Base-by-base conservation (phyloP, 192 early-diverging fungal species). In the Geosiphon pyriformis region DNA sequence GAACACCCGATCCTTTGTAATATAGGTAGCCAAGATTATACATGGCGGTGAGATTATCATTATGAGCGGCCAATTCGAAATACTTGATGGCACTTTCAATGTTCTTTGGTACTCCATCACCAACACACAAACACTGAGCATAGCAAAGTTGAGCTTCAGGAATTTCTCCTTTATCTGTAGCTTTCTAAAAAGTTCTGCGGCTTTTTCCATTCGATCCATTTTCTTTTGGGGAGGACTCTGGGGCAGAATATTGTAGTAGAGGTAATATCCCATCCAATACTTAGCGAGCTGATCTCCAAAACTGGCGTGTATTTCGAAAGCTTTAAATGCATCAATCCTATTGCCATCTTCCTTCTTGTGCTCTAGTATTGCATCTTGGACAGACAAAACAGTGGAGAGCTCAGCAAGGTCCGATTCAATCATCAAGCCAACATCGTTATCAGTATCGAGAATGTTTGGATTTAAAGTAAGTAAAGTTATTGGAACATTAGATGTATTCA, bases 71-170 rank as follows among this genome's bases (percentile, higher is more conserved):
- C 12, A 17, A 3, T 4, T 0, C 12, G 25, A 35, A 47, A 31
- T 34, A 61, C 10, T 47, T 10, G 0, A 46, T 25, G 11, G 59
- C 59, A 3, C 10, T 11, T 57, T 26, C 47, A n/a, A 42, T 48
- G 57, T 67, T 47, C 0, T 37, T 56, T 47, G 55, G 20, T n/a
- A 57, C 12, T 6, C 54, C 54, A 47, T 57, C 65, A 47, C 65
- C 65, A 29, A n/a, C 17, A 52, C 65, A 67, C 31, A 67, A 57
- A 67, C 65, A 67, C 55, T 67, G 65, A 18, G 53, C 65, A 55
- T 57, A 67, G 32, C 65, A 20, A 35, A 67, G 49, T 67, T 67
- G 65, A 22, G 65, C 54, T 22, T 67, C 65, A 20, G 65, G 26
- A 32, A 67, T 22, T 8, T 51, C 54, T n/a, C n/a, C 15, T 31